Conservation (phyloP, 306 rosid species). For the Medicago lupulina region DNA sequence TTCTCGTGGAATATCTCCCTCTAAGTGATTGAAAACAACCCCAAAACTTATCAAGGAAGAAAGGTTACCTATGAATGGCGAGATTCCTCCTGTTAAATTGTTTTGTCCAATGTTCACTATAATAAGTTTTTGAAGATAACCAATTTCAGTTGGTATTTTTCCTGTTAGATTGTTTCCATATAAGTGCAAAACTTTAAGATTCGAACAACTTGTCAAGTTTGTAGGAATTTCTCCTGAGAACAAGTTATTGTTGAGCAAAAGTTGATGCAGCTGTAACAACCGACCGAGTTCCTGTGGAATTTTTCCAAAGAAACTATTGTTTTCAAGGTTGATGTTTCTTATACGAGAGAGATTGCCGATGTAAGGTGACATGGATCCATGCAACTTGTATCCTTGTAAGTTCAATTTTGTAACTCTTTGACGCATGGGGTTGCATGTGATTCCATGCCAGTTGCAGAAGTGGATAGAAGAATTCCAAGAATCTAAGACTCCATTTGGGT, state of each 20-base stretch:
- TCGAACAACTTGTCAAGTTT: background rate
- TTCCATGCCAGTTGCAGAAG: background rate
- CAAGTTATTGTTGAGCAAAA: background rate
- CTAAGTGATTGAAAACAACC: background rate
- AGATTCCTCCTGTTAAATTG: background rate
- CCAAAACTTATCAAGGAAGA: background rate
- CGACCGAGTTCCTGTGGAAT: background rate
- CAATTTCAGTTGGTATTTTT: background rate
- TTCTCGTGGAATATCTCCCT: background rate
- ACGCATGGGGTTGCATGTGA: background rate
- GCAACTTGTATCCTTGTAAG: background rate
- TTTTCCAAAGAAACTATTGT: background rate
- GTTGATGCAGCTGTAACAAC: background rate
- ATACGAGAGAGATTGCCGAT: background rate
- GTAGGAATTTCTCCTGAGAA: background rate
- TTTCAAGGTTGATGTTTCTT: background rate
- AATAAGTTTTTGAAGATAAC: background rate
- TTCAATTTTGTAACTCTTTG: background rate
- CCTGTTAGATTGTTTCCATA: background rate
- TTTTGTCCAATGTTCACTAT: background rate
- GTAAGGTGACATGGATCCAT: background rate
- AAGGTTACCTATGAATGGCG: background rate
- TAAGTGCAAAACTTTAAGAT: background rate
- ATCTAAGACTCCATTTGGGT: constrained; percentile 34
- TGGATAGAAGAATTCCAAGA: constrained; percentile 42